These are phyloP conservation scores for Cryptosporidium baileyi DNA, from an alignment of 169 alveolate species.

Conservation along the genomic window DNA sequence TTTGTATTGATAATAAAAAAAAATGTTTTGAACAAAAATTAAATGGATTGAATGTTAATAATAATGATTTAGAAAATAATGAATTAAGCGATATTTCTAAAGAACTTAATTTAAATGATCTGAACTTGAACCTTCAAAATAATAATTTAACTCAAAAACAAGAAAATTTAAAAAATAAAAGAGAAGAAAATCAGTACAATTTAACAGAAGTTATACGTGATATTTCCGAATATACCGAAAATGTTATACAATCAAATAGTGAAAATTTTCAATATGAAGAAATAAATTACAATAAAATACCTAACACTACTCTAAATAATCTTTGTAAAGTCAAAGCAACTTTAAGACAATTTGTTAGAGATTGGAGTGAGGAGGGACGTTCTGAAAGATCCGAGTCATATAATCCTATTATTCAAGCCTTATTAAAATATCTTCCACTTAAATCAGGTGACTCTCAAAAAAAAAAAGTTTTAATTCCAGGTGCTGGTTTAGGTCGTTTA, in stretches of 20 bases:
- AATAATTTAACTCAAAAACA: neutral
- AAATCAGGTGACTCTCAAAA: conserved; percentile 29
- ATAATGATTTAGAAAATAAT: neutral
- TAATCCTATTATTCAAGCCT: conserved; percentile 89
- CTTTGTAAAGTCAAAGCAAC: conserved; percentile 87
- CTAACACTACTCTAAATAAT: conserved; percentile 74
- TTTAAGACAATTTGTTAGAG: conserved; percentile 92
- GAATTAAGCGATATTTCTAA: no score
- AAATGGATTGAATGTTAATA: no score
- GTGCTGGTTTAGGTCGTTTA: conserved; percentile 96
- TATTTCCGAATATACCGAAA: neutral
- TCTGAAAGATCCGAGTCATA: conserved; percentile 92
- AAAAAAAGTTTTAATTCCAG: conserved; percentile 91
- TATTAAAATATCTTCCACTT: conserved; percentile 83
- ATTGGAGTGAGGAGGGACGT: conserved; percentile 93
- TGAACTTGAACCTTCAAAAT: neutral
- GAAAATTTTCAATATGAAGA: neutral
- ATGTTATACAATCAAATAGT: neutral
- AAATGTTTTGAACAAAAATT: neutral
- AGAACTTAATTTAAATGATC: no score
- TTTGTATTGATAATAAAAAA: neutral
- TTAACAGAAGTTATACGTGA: neutral
- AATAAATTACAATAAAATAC: neutral
- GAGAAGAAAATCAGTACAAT: neutral
- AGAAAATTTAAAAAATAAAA: neutral